Base-by-base conservation (phyloP, 352 stramenopile genomes). In the Phytopythium aichiense region DNA sequence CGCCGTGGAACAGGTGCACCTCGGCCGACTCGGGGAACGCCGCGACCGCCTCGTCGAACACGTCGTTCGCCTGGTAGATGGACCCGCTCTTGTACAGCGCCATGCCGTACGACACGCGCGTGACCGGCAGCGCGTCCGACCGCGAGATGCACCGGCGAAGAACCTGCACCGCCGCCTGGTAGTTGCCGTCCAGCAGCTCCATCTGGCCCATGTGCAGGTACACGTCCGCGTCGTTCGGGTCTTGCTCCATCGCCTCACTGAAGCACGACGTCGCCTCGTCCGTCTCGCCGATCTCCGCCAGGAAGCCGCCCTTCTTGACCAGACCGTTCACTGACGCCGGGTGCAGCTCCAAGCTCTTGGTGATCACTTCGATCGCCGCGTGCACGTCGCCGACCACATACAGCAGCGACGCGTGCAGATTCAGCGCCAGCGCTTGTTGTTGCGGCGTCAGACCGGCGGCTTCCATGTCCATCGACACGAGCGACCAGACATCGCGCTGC, bases 51-150 rank as follows among this genome's bases (percentile, higher is more conserved):
- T 89, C 79, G 3, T 87, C 67, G 31, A 95, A 95, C 53, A 93
- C 78, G 55, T 95, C 86, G 59, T 89, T 84, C 13, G 84, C 82
- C 66, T 95, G 86, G 62, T 87, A 92, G 22, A 82, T 74, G 0
- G 84, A 95, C 4, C 86, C 84, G 43, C 82, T 90, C 61, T 92
- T 93, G 71, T 93, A 95, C 16, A 95, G 74, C 55, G 86, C 86
- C 84, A 93, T 95, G 46, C 81, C 86, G 67, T 93, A 95, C 22
- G 83, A 88, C 13, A 95, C 76, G 50, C 92, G 79, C 0, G 77
- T 91, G 18, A 93, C 81, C 0, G 82, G 77, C 30, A 95, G 67
- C 30, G 72, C 67, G 20, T 94, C 82, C n/a, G 81, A 93, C 37
- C 84, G 81, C 18, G 84, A 85, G 63, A 95, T 92, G 28, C 79